Conservation (phyloP, 495 filamentous ascomycete genomes). For the Pyrenula aspistea region DNA sequence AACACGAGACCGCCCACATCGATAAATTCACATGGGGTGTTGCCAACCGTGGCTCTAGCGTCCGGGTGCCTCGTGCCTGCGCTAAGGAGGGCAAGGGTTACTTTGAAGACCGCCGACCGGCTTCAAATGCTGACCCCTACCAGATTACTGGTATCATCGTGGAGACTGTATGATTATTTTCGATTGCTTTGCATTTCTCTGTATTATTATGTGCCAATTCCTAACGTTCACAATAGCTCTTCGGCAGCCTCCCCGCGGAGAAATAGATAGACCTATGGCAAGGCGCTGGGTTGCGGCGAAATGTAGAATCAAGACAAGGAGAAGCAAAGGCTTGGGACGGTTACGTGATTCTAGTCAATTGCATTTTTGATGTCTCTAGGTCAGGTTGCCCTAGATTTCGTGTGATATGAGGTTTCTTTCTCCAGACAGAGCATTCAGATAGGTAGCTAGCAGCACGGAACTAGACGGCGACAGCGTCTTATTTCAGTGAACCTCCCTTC, state of each 20-base stretch:
- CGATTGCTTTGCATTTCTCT: not conserved
- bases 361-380: not conserved
- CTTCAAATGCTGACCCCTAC: conserved; percentile 93
- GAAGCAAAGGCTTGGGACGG: too few relatives aligned
- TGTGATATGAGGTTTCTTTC: too few relatives aligned
- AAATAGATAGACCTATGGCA: not conserved
- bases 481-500: too few relatives aligned
- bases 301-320: too few relatives aligned
- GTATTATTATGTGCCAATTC: too few relatives aligned
- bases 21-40: conserved; percentile 93
- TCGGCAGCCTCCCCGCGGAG: not conserved
- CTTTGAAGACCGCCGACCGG: conserved; percentile 94
- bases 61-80: conserved; percentile 83
- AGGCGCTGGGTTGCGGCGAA: not conserved
- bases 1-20: conserved; percentile 89
- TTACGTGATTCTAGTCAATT: not conserved
- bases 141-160: conserved; percentile 91
- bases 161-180: conserved; percentile 36
- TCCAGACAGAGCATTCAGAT: too few relatives aligned
- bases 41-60: conserved; percentile 86
- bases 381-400: not conserved
- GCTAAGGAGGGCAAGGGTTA: conserved; percentile 94
- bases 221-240: not conserved
- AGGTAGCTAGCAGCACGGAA: too few relatives aligned
- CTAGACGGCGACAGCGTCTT: too few relatives aligned